Conservation (phyloP, 305 asterid genomes). For the Fraxinus sp. region DNA sequence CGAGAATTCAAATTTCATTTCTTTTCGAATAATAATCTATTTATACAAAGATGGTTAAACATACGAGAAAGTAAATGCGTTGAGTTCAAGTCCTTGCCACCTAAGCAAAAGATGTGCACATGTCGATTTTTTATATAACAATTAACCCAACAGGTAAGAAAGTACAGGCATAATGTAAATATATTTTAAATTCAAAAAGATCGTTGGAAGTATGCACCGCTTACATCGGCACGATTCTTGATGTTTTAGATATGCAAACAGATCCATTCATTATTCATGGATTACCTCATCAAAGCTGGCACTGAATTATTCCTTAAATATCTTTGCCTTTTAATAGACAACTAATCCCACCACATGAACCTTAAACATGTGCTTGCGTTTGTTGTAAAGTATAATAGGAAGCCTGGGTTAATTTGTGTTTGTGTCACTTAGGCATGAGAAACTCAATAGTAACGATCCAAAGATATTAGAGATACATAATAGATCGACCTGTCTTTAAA, state of each 20-base stretch:
- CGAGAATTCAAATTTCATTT: not conserved
- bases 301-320: constrained; percentile 33
- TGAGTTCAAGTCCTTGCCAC: not conserved
- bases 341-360: constrained; percentile 15
- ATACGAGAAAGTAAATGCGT: no score
- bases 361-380: constrained; percentile 22
- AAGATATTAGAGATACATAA: not conserved
- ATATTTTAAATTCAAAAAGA: not conserved
- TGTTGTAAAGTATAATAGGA: not conserved
- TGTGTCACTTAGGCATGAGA: not conserved
- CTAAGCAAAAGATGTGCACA: not conserved
- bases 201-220: not conserved
- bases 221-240: not conserved
- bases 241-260: not conserved
- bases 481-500: no score
- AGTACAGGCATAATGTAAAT: no score
- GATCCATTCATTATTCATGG: not conserved
- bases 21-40: no score
- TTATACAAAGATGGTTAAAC: no score
- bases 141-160: not conserved
- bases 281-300: constrained; percentile 28
- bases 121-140: no score
- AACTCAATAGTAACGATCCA: not conserved
- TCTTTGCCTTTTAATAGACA: constrained; percentile 11
- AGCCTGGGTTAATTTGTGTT: not conserved